Percentiles rank a stretch among this genome's conserved stretches.
Evolutionary conservation across 2,329 filamentous ascomycete genomes (phyloP).

Genomic region (Juglanconis juglandina): DNA sequence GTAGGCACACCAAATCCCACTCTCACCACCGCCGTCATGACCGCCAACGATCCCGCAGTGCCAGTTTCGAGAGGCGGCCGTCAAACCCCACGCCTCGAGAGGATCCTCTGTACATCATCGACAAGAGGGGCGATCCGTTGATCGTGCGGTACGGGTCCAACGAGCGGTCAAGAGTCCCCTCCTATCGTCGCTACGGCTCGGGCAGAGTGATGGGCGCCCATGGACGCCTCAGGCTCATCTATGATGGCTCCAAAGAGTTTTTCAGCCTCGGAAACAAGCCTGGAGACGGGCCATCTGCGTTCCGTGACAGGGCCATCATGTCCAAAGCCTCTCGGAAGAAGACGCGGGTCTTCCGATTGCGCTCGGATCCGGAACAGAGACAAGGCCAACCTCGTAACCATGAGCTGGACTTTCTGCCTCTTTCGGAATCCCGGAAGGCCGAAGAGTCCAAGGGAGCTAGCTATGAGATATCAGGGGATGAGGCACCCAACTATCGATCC

Average conservation of each 20-base stretch:
- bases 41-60: constrained; percentile 13
- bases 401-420: constrained; percentile 44
- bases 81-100: not conserved
- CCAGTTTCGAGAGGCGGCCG: not conserved
- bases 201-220: constrained; percentile 69
- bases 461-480: constrained; percentile 34
- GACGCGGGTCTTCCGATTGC: constrained; percentile 39
- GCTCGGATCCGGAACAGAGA: constrained; percentile 16
- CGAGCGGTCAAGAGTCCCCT: constrained; percentile 68
- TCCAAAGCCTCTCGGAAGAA: constrained; percentile 37
- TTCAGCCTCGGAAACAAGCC: constrained; percentile 43
- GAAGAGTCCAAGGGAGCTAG: constrained; percentile 33
- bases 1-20: constrained; percentile 5
- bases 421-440: constrained; percentile 40
- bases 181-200: constrained; percentile 65
- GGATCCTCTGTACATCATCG: constrained; percentile 53
- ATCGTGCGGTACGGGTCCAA: constrained; percentile 72
- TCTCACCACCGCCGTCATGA: constrained; percentile 11
- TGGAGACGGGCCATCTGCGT: constrained; percentile 39
- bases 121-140: constrained; percentile 72
- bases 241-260: constrained; percentile 54
- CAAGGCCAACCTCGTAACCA: not conserved
- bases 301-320: constrained; percentile 47
- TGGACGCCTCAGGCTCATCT: constrained; percentile 62
- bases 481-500: constrained; percentile 59